Percentiles rank a stretch among this genome's conserved stretches.
phyloP scores from a whole-genome alignment of 331 rosid species.

The Telfairia occidentalis region DNA sequence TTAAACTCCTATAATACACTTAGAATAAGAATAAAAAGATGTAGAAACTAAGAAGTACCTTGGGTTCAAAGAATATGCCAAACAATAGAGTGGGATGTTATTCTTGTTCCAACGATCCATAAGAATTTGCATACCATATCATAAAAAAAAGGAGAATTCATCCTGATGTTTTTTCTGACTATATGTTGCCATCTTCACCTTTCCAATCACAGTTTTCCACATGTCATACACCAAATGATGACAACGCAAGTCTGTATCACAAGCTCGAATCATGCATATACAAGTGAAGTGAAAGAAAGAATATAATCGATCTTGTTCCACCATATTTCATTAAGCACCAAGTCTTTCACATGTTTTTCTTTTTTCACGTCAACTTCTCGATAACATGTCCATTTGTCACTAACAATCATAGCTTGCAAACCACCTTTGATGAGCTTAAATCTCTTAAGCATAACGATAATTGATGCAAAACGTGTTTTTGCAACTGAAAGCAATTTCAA shows the following conservation, averaged over 20 bases:
- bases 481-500: neutral
- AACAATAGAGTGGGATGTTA: neutral
- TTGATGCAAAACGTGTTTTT: neutral
- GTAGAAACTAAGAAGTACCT: neutral
- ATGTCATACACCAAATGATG: neutral
- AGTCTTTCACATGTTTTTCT: neutral
- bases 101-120: neutral
- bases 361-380: neutral
- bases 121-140: neutral
- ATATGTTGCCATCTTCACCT: neutral
- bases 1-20: neutral
- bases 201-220: neutral
- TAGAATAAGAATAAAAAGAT: neutral
- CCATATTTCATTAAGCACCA: neutral
- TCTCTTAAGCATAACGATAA: neutral
- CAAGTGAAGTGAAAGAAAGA: neutral
- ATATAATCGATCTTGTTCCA: neutral
- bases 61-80: neutral
- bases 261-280: neutral
- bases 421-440: neutral
- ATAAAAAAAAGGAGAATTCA: neutral
- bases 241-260: neutral
- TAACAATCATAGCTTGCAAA: neutral
- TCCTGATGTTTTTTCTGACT: neutral
- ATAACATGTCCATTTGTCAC: neutral